Base-by-base conservation (phyloP, 352 stramenopile genomes). In the Phytophthora cryptogea region DNA sequence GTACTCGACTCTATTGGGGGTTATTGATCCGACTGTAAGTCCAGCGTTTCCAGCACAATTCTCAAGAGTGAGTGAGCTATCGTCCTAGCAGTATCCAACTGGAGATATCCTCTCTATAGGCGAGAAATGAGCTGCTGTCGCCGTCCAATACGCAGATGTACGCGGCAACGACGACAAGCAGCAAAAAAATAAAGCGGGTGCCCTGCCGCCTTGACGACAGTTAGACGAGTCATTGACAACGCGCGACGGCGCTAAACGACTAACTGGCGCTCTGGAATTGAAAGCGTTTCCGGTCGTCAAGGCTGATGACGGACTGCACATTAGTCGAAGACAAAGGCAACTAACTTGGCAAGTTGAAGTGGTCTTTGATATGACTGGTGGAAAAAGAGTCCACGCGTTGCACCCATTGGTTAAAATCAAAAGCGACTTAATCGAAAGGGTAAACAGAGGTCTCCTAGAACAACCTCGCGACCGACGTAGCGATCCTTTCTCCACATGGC, bases 381-480 rank as follows among this genome's bases (percentile, higher is more conserved):
- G 9, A 41, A 58, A 59, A 30, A 26, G 8, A 8, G 0, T 26
- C 11, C 11, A 39, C n/a, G n/a, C 33, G 3, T 9, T 37, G 2
- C 11, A 39, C 13, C 33, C 13, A 42, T 44, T 27, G 16, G 39
- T 0, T 27, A 27, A 44, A 44, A 44, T 6, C 8, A 8, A 23
- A 23, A n/a, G 16, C 33, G 33, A 39, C 17, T 60, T 53, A 60
- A 33, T 48, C 43, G 43, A 61, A 16, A 16, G n/a, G 45, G 31
- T 60, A 65, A 59, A 60, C 57, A 65, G 41, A 48, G 23, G 49
- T 49, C 33, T 58, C 48, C 10, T 39, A 36, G 17, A n/a, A 66
- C 58, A 52, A 61, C 58, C 42, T 26, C 35, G 20, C 58, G 50
- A 50, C 20, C 58, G 28, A 60, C 20, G 13, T 30, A 7, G 42